These are phyloP conservation scores for Globisporangium takayamanum DNA, from an alignment of 352 stramenopile genomes.

Conservation along the genomic window DNA sequence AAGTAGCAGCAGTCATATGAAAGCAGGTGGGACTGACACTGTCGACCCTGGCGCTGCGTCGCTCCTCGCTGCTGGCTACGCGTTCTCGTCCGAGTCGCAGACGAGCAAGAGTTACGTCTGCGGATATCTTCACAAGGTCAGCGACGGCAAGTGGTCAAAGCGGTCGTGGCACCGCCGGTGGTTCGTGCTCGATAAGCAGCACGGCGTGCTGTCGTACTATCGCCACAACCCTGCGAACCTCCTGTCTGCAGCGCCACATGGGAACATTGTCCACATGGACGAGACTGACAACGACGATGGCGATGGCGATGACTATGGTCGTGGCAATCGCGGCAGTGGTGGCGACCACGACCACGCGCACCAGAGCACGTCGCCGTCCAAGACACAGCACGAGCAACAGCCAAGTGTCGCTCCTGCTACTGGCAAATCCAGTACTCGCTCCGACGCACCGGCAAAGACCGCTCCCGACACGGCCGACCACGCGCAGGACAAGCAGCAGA, in stretches of 20 bases:
- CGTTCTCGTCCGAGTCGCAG: conserved; percentile 72
- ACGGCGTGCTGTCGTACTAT: conserved; percentile 76
- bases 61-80: conserved; percentile 41
- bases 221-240: conserved; percentile 72
- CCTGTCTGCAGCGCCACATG: conserved; percentile 44
- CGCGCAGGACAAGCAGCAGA: conserved; percentile 28
- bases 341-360: too few relatives aligned
- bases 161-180: conserved; percentile 79
- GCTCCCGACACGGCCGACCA: conserved; percentile 1
- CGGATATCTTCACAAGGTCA: conserved; percentile 82
- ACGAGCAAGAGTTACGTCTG: conserved; percentile 78
- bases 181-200: conserved; percentile 78
- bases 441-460: background rate
- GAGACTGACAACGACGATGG: conserved; percentile 20
- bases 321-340: background rate
- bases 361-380: background rate
- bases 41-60: conserved; percentile 12
- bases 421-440: too few relatives aligned
- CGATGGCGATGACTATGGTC: conserved; percentile 11
- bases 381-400: background rate
- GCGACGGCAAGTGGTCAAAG: conserved; percentile 80
- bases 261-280: conserved; percentile 74
- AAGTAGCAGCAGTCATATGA: conserved; percentile 1
- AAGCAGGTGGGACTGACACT: conserved; percentile 4
- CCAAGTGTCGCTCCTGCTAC: too few relatives aligned